Base-by-base conservation (phyloP, 2,329 filamentous ascomycete genomes). In the Dactylella cylindrospora region DNA sequence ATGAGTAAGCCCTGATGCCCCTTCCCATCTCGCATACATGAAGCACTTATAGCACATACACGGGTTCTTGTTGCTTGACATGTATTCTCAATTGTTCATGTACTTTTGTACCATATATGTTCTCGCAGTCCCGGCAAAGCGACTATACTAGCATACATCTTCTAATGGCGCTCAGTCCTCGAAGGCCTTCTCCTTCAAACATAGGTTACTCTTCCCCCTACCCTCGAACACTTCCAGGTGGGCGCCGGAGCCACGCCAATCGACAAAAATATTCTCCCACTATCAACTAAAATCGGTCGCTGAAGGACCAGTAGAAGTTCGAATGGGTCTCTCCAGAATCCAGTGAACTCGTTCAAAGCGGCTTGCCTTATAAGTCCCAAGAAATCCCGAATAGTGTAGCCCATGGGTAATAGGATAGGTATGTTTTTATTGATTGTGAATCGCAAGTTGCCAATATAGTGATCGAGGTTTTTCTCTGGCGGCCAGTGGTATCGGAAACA, bases 391-490 rank as follows among this genome's bases (percentile, higher is more conserved):
- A 57, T 44, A 2, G 52, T 57, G 25, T 49, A 57, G 5, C 17
- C 15, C 8, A 43, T 38, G 10, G 23, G 44, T 15, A 57, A 25
- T 8, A 43, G 22, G 1, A 19, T n/a, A 1, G 52, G 52, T 3
- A 57, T 31, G 12, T 50, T 57, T 17, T 57, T 57, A 25, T 57
- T 57, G n/a, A 57, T 33, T 44, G 50, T 57, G 39, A 57, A 57
- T 25, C 52, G 52, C 29, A 57, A 44, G 26, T 57, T 43, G 5
- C 52, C 44, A 29, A 50, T 50, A 39, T 49, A 57, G 32, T 43
- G 50, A 13, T 57, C 52, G 8, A 57, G 32, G 9, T 36, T 57
- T 39, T 57, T 57, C 31, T 57, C 52, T 26, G 49, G 44, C 15
- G 36, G 44, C 17, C 40, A 57, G 5, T 44, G 44, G 17, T 57